Conservation (phyloP, 306 rosid genomes). For the Cucurbita ficifolia region DNA sequence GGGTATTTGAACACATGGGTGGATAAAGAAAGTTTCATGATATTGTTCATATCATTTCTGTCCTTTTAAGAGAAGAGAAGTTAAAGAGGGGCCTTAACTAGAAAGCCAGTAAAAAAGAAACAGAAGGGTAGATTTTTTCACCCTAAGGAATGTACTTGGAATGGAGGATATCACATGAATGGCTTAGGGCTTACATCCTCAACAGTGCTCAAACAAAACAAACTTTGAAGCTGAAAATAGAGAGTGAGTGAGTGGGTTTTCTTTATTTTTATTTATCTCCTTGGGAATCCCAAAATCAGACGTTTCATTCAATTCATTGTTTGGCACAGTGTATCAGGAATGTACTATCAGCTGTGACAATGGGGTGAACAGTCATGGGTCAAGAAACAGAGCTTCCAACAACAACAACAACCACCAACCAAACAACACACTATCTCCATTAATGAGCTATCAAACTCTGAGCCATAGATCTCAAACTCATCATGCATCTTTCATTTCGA, state of each 20-base stretch:
- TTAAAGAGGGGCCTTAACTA: background rate
- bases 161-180: background rate
- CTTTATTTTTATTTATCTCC: background rate
- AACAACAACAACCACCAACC: slow-evolving; percentile 2
- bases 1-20: background rate
- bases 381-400: slow-evolving; percentile 18
- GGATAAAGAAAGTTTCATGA: background rate
- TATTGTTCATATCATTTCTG: background rate
- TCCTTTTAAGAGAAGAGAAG: background rate
- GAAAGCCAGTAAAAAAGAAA: background rate
- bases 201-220: slow-evolving; percentile 3
- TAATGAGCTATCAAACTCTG: background rate
- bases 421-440: slow-evolving; percentile 6
- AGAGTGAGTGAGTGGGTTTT: background rate
- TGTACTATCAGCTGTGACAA: slow-evolving; percentile 30
- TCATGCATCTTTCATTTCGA: background rate
- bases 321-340: slow-evolving; percentile 28
- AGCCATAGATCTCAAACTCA: background rate
- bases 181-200: slow-evolving; percentile 2
- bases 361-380: slow-evolving; percentile 22
- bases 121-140: background rate
- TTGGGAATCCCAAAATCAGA: slow-evolving; percentile 37
- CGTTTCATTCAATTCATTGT: slow-evolving; percentile 34
- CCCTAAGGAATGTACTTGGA: slow-evolving; percentile 1
- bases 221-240: background rate